A percentile compares a stretch with the other conserved stretches of the same genome.
Conservation (phyloP, 495 filamentous ascomycete species). For the Podospora appendiculata region DNA sequence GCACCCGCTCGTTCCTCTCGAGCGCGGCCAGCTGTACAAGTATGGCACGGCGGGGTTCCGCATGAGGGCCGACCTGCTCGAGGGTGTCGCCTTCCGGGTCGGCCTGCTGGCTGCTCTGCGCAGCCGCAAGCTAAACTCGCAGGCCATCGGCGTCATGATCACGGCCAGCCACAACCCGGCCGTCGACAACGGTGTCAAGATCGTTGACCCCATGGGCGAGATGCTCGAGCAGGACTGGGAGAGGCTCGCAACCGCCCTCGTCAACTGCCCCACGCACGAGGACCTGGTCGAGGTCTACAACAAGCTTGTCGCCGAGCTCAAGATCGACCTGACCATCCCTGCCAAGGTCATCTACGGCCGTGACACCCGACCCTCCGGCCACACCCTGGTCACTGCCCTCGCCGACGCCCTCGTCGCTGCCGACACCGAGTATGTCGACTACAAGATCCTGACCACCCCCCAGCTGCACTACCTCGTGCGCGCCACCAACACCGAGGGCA, state of each 20-base stretch:
- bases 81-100: constrained; percentile 85
- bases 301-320: constrained; percentile 59
- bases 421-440: constrained; percentile 66
- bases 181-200: constrained; percentile 95
- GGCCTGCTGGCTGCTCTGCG: constrained; percentile 86
- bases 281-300: constrained; percentile 68
- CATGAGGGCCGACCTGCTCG: constrained; percentile 60
- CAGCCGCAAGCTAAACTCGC: constrained; percentile 77
- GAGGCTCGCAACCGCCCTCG: constrained; percentile 72
- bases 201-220: constrained; percentile 95
- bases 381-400: constrained; percentile 69
- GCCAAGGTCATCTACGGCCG: constrained; percentile 83
- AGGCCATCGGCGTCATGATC: constrained; percentile 97
- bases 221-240: constrained; percentile 98
- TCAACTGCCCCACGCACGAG: constrained; percentile 70
- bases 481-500: constrained; percentile 85
- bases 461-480: constrained; percentile 95
- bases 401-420: constrained; percentile 68
- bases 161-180: constrained; percentile 97
- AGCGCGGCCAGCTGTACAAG: constrained; percentile 57
- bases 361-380: constrained; percentile 88
- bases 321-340: constrained; percentile 60
- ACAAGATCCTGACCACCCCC: constrained; percentile 84
- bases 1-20: constrained; percentile 60
- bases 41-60: constrained; percentile 90